Evolutionary conservation across 495 filamentous ascomycete genomes (phyloP).

Genomic region (Cryomyces minteri): DNA sequence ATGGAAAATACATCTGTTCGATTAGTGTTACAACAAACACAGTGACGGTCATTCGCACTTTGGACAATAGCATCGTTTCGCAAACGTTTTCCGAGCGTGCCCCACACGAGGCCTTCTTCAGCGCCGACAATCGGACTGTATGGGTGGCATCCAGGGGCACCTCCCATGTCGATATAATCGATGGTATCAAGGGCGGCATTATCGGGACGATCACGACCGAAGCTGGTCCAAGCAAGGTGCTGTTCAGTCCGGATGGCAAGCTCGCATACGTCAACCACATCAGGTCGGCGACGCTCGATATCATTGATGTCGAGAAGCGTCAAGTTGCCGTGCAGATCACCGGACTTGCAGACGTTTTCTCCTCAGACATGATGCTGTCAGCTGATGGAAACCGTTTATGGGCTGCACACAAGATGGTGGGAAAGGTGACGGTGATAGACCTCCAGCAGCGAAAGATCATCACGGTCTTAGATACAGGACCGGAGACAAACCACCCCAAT

Average conservation of each 20-base stretch:
- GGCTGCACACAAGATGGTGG: no score
- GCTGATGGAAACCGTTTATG: no score
- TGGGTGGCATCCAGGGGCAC: constrained; percentile 12
- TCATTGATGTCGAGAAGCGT: constrained; percentile 8
- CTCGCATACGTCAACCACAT: constrained; percentile 12
- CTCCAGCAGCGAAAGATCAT: no score
- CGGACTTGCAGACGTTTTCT: constrained; percentile 9
- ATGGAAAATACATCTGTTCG: no score
- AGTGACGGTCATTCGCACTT: no score
- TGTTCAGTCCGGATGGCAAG: constrained; percentile 11
- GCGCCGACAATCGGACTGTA: constrained; percentile 9
- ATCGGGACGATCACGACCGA: constrained; percentile 4
- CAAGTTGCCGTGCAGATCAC: constrained; percentile 6
- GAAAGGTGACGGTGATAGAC: no score
- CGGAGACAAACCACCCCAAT: no score
- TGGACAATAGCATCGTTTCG: no score
- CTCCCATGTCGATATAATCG: constrained; percentile 8
- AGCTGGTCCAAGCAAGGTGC: constrained; percentile 11
- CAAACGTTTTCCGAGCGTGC: no score
- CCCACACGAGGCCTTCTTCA: constrained; percentile 14
- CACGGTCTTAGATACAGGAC: no score
- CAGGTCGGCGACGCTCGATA: not conserved
- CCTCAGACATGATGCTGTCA: constrained; percentile 14
- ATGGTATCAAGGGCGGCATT: constrained; percentile 7
- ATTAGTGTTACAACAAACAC: no score